Base-by-base conservation (phyloP, 2,329 filamentous ascomycete genomes). In the Pseudogymnoascus sp. region DNA sequence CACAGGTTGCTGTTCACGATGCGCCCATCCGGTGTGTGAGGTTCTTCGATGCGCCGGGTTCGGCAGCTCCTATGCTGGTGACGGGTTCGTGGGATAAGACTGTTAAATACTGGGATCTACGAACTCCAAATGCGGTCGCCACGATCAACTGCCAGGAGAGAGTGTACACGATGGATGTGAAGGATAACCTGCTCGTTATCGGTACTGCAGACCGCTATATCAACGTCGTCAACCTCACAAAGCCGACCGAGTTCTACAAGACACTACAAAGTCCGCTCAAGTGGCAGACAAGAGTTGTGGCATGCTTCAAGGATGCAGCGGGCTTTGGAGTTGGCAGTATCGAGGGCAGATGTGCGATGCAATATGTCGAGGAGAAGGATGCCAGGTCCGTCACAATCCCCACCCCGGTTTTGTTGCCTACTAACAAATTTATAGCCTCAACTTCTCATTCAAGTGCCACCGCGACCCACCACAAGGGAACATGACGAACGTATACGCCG, bases 381-480 rank as follows among this genome's bases (percentile, higher is more conserved):
- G 80, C 89, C 2, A 84, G 78, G 88, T 88, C 79, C 72, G 80
- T 72, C 31, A 38, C 5, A 16, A 24, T 38, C 43, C 14, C 19
- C 31, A 28, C 59, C 61, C 26, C 3, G 16, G 43, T 24, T 60
- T 37, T 33, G 12, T 26, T 63, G 62, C 66, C 65, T 62, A 66
- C 63, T 60, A 63, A 61, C 33, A 43, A 19, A 19, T 59, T 56
- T 14, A 50, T 60, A 89, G 87, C 71, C 89, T 88, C 72, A 98
- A 99, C 80, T 99, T 99, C 81, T 96, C 91, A 43, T 99, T 99
- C 86, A 98, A 98, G 78, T 99, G 95, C 78, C 95, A 99, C 76
- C 92, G 95, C 64, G 91, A 96, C 71, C 84, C 86, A 4, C 85
- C 89, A 1, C 78, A 86, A 63, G 85, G 84, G 72, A 93, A 91